Conservation (phyloP, 441 rosid genomes). For the Gossypium gossypioides region DNA sequence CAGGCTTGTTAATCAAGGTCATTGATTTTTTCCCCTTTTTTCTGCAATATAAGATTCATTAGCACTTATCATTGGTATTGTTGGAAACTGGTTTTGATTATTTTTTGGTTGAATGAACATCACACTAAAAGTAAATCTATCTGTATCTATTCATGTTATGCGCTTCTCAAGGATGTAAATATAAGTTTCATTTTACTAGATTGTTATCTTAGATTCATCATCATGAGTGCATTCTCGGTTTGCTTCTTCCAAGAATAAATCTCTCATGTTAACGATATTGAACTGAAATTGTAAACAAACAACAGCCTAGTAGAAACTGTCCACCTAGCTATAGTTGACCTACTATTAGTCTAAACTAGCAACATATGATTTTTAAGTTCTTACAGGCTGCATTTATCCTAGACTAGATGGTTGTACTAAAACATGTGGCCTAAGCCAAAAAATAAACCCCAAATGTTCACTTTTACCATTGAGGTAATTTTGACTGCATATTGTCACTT, state of each 20-base stretch:
- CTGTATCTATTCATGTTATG: not conserved
- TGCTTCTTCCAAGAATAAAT: not conserved
- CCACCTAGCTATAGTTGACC: not conserved
- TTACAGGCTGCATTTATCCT: not conserved
- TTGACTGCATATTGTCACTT: not conserved
- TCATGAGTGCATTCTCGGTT: not conserved
- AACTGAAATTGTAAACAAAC: not conserved
- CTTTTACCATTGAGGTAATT: not conserved
- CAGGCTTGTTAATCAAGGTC: constrained; percentile 81
- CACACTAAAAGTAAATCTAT: not conserved
- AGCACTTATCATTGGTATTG: not conserved
- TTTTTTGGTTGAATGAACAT: not conserved
- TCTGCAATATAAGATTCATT: constrained; percentile 6
- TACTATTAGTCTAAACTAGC: not conserved
- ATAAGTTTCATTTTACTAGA: not conserved
- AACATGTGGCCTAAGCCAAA: not conserved
- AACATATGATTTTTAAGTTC: not conserved
- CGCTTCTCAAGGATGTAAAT: not conserved
- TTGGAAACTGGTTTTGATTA: not conserved
- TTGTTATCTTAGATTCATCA: not conserved
- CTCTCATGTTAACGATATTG: not conserved
- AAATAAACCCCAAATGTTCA: not conserved
- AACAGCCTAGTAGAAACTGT: not conserved
- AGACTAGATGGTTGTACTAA: not conserved
- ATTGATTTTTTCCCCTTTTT: constrained; percentile 8